Percentiles rank a stretch among this genome's conserved stretches.
phyloP scores from a whole-genome alignment of 2,329 filamentous ascomycete genomes.

The Aspergillus japonicus region DNA sequence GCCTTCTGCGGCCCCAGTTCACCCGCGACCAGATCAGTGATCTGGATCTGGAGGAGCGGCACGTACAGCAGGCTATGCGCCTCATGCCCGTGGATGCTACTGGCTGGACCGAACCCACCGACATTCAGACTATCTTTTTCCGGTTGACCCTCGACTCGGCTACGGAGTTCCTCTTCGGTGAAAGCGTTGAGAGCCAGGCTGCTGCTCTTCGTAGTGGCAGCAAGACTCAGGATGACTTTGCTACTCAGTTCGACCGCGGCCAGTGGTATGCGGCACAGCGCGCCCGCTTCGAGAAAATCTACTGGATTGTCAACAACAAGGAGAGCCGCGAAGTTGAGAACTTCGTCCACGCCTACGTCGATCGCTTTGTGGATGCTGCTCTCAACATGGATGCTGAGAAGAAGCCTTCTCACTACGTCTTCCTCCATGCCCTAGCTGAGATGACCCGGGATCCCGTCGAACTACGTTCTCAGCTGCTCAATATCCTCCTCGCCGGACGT shows the following conservation, averaged over 20 bases:
- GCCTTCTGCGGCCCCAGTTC: conserved; percentile 82
- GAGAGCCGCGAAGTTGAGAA: conserved; percentile 14
- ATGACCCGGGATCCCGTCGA: conserved; percentile 48
- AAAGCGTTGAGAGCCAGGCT: conserved; percentile 62
- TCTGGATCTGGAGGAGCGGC: conserved; percentile 75
- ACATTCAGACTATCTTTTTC: conserved; percentile 77
- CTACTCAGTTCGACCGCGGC: conserved; percentile 35
- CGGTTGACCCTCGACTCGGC: conserved; percentile 81
- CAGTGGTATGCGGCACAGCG: conserved; percentile 32
- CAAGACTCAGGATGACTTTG: conserved; percentile 45
- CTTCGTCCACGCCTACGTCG: conserved; percentile 23
- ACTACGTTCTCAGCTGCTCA: conserved; percentile 51
- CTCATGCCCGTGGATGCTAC: conserved; percentile 59
- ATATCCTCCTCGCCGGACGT: conserved; percentile 53
- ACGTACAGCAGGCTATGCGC: conserved; percentile 70
- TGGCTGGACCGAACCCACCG: conserved; percentile 53
- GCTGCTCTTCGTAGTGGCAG: conserved; percentile 29
- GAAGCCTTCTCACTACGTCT: conserved; percentile 44
- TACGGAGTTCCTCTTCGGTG: conserved; percentile 82
- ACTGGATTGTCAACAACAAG: conserved; percentile 23
- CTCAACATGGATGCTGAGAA: conserved; percentile 26
- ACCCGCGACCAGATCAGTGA: conserved; percentile 81
- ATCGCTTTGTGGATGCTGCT: conserved; percentile 24
- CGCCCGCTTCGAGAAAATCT: conserved; percentile 21
- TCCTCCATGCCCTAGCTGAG: conserved; percentile 50